phyloP scores from a whole-genome alignment of 176 grass and related monocot genomes.

The Oropetium thomaeum region DNA sequence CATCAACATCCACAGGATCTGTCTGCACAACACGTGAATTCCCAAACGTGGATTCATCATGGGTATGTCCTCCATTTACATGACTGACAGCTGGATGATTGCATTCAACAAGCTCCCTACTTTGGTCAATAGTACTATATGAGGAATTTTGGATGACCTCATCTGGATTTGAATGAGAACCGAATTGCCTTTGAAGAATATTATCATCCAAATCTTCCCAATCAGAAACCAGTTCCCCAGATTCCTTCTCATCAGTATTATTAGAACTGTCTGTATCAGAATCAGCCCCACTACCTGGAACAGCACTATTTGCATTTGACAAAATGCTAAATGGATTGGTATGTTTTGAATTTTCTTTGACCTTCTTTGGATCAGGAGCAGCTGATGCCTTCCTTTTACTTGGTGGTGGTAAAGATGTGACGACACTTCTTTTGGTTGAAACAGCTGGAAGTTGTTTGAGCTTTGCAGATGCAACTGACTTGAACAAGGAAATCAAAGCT shows the following conservation, averaged over 20 bases:
- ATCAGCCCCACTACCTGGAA: conserved; percentile 31
- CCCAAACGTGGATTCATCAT: conserved; percentile 28
- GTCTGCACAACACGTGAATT: conserved; percentile 2
- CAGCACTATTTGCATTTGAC: conserved; percentile 8
- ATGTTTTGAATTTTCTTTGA: conserved; percentile 13
- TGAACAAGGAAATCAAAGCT: conserved; percentile 73
- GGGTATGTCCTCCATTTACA: conserved; percentile 19
- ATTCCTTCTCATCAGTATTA: conserved; percentile 37
- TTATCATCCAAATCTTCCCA: conserved; percentile 51
- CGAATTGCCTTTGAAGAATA: conserved; percentile 25
- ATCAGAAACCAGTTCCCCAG: conserved; percentile 39
- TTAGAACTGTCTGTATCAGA: conserved; percentile 35
- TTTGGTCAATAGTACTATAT: conserved; percentile 32
- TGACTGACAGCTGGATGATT: conserved; percentile 24
- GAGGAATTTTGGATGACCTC: conserved; percentile 23
- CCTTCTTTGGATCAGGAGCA: conserved; percentile 24
- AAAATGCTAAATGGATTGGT: conserved; percentile 48
- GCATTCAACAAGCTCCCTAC: conserved; percentile 28
- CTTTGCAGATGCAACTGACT: conserved; percentile 37
- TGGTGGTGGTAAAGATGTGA: conserved; percentile 1
- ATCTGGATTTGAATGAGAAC: conserved; percentile 27
- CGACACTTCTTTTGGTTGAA: conserved; percentile 26
- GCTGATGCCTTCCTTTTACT: conserved; percentile 11
- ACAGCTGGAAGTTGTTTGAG: conserved; percentile 31
- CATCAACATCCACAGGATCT: conserved; percentile 5